phyloP scores from a whole-genome alignment of 1,139 yeast species.

The Sugiyamaella paludigena region DNA sequence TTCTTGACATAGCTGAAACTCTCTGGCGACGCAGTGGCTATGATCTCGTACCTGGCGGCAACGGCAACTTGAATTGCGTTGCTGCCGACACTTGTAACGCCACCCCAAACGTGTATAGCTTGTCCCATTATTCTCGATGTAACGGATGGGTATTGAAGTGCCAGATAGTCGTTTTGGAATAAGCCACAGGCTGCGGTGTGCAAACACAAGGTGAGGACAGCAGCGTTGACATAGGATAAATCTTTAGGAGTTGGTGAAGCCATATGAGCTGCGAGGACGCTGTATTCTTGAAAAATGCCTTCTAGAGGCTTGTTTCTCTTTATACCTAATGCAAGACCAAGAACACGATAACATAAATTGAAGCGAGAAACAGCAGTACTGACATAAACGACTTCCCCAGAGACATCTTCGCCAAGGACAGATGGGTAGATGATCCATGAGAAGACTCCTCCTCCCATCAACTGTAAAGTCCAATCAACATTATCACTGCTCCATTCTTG shows the following conservation, averaged over 20 bases:
- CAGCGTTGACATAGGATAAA: conserved; percentile 7
- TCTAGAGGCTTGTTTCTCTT: too few relatives aligned
- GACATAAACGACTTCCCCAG: too few relatives aligned
- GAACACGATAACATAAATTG: too few relatives aligned
- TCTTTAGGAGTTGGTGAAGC: conserved; percentile 6
- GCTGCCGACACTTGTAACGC: conserved; percentile 54
- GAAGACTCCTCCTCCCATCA: too few relatives aligned
- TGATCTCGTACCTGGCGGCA: conserved; percentile 44
- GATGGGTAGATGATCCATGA: too few relatives aligned
- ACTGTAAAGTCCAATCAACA: too few relatives aligned
- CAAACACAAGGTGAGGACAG: conserved; percentile 14
- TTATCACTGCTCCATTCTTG: too few relatives aligned
- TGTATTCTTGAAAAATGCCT: too few relatives aligned
- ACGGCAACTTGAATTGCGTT: conserved; percentile 50
- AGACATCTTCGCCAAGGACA: too few relatives aligned
- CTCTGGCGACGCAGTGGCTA: conserved; percentile 48
- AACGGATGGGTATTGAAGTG: conserved; percentile 29
- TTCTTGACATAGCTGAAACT: conserved; percentile 31
- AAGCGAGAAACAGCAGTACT: too few relatives aligned
- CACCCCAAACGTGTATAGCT: conserved; percentile 51
- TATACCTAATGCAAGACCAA: too few relatives aligned
- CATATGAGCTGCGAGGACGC: too few relatives aligned
- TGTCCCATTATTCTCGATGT: conserved; percentile 26
- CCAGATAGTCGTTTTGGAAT: conserved; percentile 7
- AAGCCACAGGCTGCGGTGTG: conserved; percentile 18